A percentile compares a stretch with the other conserved stretches of the same genome.
These are phyloP conservation scores for Fraxinus paxiana DNA, from an alignment of 305 asterid genomes.

Conservation along the genomic window DNA sequence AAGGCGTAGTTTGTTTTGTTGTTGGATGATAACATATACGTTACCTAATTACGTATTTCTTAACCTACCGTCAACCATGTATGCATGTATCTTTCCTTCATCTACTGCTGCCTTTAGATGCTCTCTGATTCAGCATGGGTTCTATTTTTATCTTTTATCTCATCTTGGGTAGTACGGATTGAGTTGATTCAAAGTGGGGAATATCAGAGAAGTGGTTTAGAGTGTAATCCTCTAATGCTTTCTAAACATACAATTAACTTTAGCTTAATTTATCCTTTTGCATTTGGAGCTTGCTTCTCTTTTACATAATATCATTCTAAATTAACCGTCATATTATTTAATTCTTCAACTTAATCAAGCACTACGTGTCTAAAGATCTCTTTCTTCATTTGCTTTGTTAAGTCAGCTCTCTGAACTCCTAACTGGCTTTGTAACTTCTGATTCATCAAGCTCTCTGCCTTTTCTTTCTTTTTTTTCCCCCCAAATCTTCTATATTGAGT, in stretches of 20 bases:
- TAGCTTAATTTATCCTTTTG: not conserved
- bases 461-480: not conserved
- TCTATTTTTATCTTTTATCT: not conserved
- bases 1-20: not conserved
- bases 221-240: not conserved
- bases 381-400: not conserved
- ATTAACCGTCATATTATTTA: not conserved
- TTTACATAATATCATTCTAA: not conserved
- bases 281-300: constrained; percentile 11
- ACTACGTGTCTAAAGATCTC: not conserved
- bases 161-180: not conserved
- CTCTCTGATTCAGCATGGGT: not conserved
- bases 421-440: not conserved
- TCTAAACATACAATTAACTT: constrained; percentile 3
- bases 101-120: not conserved
- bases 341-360: not conserved
- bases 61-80: not conserved
- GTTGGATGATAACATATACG: not conserved
- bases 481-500: constrained; percentile 2
- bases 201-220: constrained; percentile 1
- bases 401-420: not conserved
- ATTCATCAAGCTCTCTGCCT: constrained; percentile 5
- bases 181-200: not conserved
- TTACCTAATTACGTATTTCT: not conserved
- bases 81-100: not conserved